Evolutionary conservation across 2,329 filamentous ascomycete genomes (phyloP).

Genomic region (Monosporascus sp.): DNA sequence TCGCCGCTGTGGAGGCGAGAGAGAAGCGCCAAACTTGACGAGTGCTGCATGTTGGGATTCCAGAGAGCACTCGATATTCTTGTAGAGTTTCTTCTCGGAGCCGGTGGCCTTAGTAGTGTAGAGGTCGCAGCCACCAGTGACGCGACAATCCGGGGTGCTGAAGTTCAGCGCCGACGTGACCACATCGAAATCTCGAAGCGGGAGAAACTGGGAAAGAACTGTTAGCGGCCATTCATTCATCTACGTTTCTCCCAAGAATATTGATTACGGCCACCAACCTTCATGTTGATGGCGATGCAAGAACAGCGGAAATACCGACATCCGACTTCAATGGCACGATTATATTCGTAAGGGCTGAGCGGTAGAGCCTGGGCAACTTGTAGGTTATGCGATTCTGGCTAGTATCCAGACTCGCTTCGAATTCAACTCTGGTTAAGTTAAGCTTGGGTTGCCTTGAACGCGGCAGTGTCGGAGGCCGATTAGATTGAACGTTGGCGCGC

Average conservation of each 20-base stretch:
- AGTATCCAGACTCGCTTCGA: neutral
- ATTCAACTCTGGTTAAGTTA: neutral
- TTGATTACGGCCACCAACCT: slow-evolving; percentile 14
- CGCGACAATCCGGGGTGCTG: slow-evolving; percentile 85
- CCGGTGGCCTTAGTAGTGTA: slow-evolving; percentile 97
- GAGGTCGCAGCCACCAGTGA: slow-evolving; percentile 89
- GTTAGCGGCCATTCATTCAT: neutral
- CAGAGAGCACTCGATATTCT: slow-evolving; percentile 85
- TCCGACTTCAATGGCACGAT: slow-evolving; percentile 6
- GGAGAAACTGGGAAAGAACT: slow-evolving; percentile 66
- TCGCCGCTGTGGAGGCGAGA: slow-evolving; percentile 76
- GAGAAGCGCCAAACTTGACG: slow-evolving; percentile 76
- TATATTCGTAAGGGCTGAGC: neutral
- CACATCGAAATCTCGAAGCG: slow-evolving; percentile 83
- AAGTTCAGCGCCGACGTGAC: slow-evolving; percentile 93
- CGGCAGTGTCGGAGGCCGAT: too few species aligned
- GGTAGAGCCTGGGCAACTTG: neutral
- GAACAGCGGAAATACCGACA: neutral
- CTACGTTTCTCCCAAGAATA: neutral
- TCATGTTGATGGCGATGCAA: slow-evolving; percentile 17
- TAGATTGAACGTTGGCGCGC: too few species aligned
- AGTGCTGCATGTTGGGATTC: slow-evolving; percentile 88
- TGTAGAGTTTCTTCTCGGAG: slow-evolving; percentile 94
- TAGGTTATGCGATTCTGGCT: neutral
- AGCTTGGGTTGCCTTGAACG: too few species aligned